Evolutionary conservation across 2,329 filamentous ascomycete species (phyloP).

Genomic region (Clarireedia monteithiana): DNA sequence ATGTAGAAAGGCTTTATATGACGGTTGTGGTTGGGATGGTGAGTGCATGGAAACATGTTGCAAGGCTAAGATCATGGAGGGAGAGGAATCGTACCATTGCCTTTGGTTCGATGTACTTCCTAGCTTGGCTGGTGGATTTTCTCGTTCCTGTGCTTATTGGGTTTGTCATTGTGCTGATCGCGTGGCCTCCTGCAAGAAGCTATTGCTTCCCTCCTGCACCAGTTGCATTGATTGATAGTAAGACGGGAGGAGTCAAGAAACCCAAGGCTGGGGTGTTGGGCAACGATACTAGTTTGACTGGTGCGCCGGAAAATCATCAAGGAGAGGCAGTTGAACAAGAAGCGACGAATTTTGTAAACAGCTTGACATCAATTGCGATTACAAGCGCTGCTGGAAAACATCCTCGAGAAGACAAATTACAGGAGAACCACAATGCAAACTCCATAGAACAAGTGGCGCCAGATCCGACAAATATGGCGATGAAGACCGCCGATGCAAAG

Average conservation of each 20-base stretch:
- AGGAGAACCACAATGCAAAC: slow-evolving; percentile 14
- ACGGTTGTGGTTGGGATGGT: slow-evolving; percentile 63
- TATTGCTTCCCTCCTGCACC: slow-evolving; percentile 72
- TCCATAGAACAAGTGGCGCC: slow-evolving; percentile 45
- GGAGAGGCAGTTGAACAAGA: slow-evolving; percentile 80
- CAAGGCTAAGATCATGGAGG: slow-evolving; percentile 69
- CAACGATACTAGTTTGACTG: slow-evolving; percentile 69
- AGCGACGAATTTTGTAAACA: slow-evolving; percentile 71
- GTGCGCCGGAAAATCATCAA: slow-evolving; percentile 74
- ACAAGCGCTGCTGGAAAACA: slow-evolving; percentile 72
- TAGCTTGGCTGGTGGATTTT: slow-evolving; percentile 68
- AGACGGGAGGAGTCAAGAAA: slow-evolving; percentile 68
- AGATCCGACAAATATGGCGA: slow-evolving; percentile 51
- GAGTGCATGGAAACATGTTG: slow-evolving; percentile 63
- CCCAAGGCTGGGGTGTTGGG: slow-evolving; percentile 69
- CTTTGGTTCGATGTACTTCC: slow-evolving; percentile 49
- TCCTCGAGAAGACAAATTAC: slow-evolving; percentile 52
- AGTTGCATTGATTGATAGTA: slow-evolving; percentile 60
- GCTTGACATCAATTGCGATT: slow-evolving; percentile 63
- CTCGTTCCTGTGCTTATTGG: slow-evolving; percentile 52
- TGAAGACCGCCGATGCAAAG: slow-evolving; percentile 43
- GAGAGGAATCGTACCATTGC: slow-evolving; percentile 60
- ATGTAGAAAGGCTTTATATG: slow-evolving; percentile 75
- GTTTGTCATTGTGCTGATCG: slow-evolving; percentile 57
- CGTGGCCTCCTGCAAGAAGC: slow-evolving; percentile 53